These are phyloP conservation scores for Diphasiastrum complanatum DNA, from an alignment of 83 land plant species.

Conservation along the genomic window DNA sequence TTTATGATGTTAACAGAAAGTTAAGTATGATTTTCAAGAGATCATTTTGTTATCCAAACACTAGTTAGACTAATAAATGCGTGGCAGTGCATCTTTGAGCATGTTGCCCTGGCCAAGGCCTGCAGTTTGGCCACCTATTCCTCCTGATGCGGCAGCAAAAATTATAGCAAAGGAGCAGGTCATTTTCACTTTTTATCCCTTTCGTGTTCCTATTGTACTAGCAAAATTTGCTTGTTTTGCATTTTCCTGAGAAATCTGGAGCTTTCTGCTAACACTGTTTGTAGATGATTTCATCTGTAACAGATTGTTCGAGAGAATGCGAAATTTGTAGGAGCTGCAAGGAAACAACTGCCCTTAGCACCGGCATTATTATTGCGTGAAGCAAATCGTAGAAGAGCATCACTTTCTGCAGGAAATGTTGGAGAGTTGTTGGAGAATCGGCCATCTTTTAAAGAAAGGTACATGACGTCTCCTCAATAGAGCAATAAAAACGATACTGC, in stretches of 20 bases:
- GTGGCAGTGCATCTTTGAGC: slow-evolving; percentile 76
- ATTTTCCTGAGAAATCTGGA: too few species aligned
- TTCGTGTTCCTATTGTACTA: too few species aligned
- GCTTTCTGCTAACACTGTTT: not conserved
- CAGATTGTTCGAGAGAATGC: slow-evolving; percentile 47
- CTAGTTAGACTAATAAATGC: slow-evolving; percentile 5
- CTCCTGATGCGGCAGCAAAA: slow-evolving; percentile 55
- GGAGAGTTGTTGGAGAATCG: slow-evolving; percentile 57
- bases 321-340: slow-evolving; percentile 54
- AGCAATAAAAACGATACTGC: too few species aligned
- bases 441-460: slow-evolving; percentile 48
- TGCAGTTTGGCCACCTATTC: slow-evolving; percentile 80
- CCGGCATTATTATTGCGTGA: slow-evolving; percentile 78
- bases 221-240: too few species aligned
- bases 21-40: not conserved
- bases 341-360: slow-evolving; percentile 65
- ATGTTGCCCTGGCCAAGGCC: slow-evolving; percentile 98
- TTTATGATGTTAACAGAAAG: not conserved
- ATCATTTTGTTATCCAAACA: not conserved
- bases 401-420: slow-evolving; percentile 75
- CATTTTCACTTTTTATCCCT: slow-evolving; percentile 14
- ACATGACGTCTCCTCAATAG: not conserved
- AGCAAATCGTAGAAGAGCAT: slow-evolving; percentile 90
- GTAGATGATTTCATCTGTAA: slow-evolving; percentile 12
- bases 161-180: slow-evolving; percentile 81